Evolutionary conservation across 202 grass and related monocot genomes (phyloP).

Genomic region (Digitaria exilis): DNA sequence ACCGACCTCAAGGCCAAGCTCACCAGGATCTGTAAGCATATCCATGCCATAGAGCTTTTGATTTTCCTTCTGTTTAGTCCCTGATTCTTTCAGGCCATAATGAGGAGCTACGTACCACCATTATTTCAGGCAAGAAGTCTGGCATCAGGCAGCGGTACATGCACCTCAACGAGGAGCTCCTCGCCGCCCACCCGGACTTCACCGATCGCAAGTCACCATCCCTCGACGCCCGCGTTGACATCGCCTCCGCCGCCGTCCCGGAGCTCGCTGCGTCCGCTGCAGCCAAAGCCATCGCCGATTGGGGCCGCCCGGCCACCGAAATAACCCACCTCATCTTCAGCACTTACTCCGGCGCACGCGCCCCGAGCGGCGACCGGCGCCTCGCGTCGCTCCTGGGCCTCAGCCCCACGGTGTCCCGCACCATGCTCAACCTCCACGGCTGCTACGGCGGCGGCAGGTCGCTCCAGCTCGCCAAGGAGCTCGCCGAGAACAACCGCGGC

Average conservation of each 20-base stretch:
- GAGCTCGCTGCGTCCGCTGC: conserved; percentile 23
- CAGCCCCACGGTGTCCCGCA: conserved; percentile 35
- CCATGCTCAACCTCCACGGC: conserved; percentile 60
- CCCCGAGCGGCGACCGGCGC: conserved; percentile 31
- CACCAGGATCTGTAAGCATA: background rate
- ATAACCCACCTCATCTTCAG: conserved; percentile 20
- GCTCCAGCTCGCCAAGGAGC: conserved; percentile 28
- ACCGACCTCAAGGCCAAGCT: conserved; percentile 21
- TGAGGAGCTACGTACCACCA: background rate
- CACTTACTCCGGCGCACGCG: conserved; percentile 16
- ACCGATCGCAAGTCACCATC: background rate
- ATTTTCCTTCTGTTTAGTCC: background rate
- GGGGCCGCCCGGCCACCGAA: conserved; percentile 4
- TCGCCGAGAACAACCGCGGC: conserved; percentile 28
- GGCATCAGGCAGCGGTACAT: conserved; percentile 6
- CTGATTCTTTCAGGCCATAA: background rate
- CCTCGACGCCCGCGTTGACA: conserved; percentile 28
- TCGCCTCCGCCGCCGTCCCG: conserved; percentile 42
- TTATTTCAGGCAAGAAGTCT: conserved; percentile 1
- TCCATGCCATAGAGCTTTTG: background rate
- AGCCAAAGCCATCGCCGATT: conserved; percentile 9
- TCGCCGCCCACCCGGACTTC: conserved; percentile 5
- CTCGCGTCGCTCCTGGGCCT: conserved; percentile 30
- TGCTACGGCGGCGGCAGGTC: conserved; percentile 46
- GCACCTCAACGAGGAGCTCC: conserved; percentile 2